Evolutionary conservation across 1,284 basidiomycete species (phyloP).

Genomic region (Ustilago trichophora): DNA sequence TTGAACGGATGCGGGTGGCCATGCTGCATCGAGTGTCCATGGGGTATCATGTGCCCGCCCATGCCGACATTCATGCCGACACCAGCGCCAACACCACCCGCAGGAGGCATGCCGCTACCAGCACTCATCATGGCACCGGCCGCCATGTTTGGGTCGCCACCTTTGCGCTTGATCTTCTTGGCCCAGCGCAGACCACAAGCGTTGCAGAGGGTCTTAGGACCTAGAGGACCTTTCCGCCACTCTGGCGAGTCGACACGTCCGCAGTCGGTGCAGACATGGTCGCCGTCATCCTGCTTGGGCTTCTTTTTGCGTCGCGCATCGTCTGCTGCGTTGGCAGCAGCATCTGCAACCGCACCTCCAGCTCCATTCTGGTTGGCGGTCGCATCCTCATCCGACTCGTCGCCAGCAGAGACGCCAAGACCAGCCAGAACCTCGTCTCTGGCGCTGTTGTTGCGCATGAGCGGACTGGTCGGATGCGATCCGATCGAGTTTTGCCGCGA

Average conservation of each 20-base stretch:
- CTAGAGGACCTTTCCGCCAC: constrained; percentile 63
- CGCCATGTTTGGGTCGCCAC: constrained; percentile 50
- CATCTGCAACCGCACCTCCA: constrained; percentile 9
- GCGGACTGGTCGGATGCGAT: constrained; percentile 41
- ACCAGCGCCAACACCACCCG: constrained; percentile 9
- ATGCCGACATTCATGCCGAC: constrained; percentile 24
- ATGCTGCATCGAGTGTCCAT: constrained; percentile 15
- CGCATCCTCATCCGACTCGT: constrained; percentile 43
- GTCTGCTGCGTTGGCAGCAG: constrained; percentile 12
- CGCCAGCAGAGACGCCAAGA: constrained; percentile 28
- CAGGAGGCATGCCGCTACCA: constrained; percentile 20
- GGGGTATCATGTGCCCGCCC: constrained; percentile 31
- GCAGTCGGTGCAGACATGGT: constrained; percentile 64
- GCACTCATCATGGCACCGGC: constrained; percentile 30
- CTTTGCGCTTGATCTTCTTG: constrained; percentile 62
- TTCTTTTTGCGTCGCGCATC: constrained; percentile 52
- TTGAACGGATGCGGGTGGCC: constrained; percentile 41
- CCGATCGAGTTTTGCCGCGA: constrained; percentile 39
- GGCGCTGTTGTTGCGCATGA: constrained; percentile 34
- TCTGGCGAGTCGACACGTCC: constrained; percentile 63
- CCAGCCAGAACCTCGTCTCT: constrained; percentile 35
- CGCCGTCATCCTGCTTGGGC: constrained; percentile 54
- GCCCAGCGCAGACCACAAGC: constrained; percentile 64
- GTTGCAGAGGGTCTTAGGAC: constrained; percentile 61
- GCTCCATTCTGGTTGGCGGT: constrained; percentile 8